Evolutionary conservation across 805 yeast genomes (phyloP), one percentile per base, ranked within the genome.

Genomic region (Barnettozyma sp.): DNA sequence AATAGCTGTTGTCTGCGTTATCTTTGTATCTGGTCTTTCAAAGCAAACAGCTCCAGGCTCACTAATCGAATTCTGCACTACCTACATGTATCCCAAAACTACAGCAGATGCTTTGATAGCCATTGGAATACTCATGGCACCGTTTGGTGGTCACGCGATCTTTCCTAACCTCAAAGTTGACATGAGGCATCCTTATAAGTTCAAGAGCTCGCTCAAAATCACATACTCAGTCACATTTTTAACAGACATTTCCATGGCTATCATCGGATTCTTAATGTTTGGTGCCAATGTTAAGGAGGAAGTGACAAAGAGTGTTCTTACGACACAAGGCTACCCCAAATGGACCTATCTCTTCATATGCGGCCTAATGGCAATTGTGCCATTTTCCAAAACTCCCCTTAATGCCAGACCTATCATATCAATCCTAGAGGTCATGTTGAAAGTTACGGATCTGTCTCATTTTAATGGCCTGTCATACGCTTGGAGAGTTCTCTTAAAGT

Each of bases 101-200:
- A 48, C 60, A 12, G 56, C 67, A 6, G 74, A 71, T 42, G 63
- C 76, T 22, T 66, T 82, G 31, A 63, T 81, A 30, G 68, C 81
- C 7, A 59, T 79, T 38, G 90, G 90, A 2, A 66, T 82, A 20
- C 67, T 77, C 40, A 71, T 82, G 68, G 86, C 88, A 4, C 86
- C 87, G 10, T 82, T 84, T 76, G 90, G 90, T 38, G 92, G 92
- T 3, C 90, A 82, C 54, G 84, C 86, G 2, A 78, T 82, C 6
- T 80, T 80, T 45, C 90, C 90, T 2, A 83, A 79, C 48, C 60
- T 82, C 29, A 77, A 74, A 53, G 62, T 71, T 26, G 92, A 82
- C 54, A 82, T 82, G 82, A 68, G 76, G 49, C 78, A 71, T 37
- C 86, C 86, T 6, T 54, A 62, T 21, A 73, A 70, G 43, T 80